A percentile compares a stretch with the other conserved stretches of the same genome.
Evolutionary conservation across 257 asterid species (phyloP).

Genomic region (Solanum ossicruentum): DNA sequence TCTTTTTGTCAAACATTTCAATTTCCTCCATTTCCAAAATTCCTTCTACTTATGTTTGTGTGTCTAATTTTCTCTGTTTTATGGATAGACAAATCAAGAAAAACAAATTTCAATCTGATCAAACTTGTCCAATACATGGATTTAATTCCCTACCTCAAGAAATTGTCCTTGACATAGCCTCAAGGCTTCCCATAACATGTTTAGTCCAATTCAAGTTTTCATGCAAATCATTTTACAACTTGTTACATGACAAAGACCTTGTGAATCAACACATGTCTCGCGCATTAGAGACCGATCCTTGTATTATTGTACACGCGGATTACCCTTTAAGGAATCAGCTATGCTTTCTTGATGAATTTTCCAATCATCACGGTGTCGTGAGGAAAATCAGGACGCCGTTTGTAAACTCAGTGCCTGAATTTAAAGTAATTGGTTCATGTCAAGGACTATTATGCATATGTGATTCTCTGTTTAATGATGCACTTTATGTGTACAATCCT

Average conservation of each 20-base stretch:
- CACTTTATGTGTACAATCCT: neutral
- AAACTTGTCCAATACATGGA: neutral
- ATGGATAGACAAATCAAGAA: neutral
- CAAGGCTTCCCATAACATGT: neutral
- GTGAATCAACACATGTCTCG: neutral
- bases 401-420: slow-evolving; percentile 21
- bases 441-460: neutral
- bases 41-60: neutral
- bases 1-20: neutral
- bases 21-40: neutral
- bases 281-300: neutral
- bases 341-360: slow-evolving; percentile 15
- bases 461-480: neutral
- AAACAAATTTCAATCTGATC: neutral
- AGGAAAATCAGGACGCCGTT: slow-evolving; percentile 13
- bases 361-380: neutral
- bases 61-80: neutral
- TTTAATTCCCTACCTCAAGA: slow-evolving; percentile 17
- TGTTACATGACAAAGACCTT: slow-evolving; percentile 14
- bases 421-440: slow-evolving; percentile 2
- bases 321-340: slow-evolving; percentile 22
- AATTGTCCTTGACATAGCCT: neutral
- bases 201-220: slow-evolving; percentile 15
- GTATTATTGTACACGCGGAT: neutral
- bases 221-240: slow-evolving; percentile 1